These are phyloP conservation scores for Ramularia endophylla DNA, from an alignment of 2,329 filamentous ascomycete genomes.

Conservation along the genomic window DNA sequence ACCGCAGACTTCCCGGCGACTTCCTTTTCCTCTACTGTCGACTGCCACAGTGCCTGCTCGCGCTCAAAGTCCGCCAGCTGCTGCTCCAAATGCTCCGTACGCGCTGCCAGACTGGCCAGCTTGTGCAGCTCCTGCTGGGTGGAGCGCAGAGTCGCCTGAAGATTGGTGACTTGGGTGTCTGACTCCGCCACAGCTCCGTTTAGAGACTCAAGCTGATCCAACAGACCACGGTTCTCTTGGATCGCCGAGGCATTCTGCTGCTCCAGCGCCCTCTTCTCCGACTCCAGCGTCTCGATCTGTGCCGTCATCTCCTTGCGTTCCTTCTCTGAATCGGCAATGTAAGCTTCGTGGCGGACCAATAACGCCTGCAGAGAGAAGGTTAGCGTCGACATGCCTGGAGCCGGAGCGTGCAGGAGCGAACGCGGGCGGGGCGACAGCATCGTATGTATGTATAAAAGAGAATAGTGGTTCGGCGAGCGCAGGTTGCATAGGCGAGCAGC, in stretches of 20 bases:
- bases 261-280: slow-evolving; percentile 63
- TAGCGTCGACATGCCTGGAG: slow-evolving; percentile 47
- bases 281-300: slow-evolving; percentile 71
- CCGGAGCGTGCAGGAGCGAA: neutral
- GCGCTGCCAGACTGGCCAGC: slow-evolving; percentile 65
- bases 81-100: slow-evolving; percentile 72
- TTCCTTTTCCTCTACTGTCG: slow-evolving; percentile 59
- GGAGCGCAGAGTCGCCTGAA: slow-evolving; percentile 70
- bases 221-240: slow-evolving; percentile 73
- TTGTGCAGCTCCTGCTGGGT: slow-evolving; percentile 72
- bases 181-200: slow-evolving; percentile 76
- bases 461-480: neutral
- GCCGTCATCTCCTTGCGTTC: slow-evolving; percentile 68
- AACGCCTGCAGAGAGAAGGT: slow-evolving; percentile 77
- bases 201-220: slow-evolving; percentile 77
- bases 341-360: slow-evolving; percentile 85
- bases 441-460: neutral
- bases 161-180: slow-evolving; percentile 68
- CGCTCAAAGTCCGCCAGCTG: slow-evolving; percentile 74
- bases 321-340: slow-evolving; percentile 85
- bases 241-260: slow-evolving; percentile 69
- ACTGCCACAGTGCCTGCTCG: slow-evolving; percentile 70
- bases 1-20: slow-evolving; percentile 74
- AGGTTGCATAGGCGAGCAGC: too few species aligned
- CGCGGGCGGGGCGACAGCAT: neutral